These are phyloP conservation scores for Fusarium veterinarium DNA, from an alignment of 2,329 filamentous ascomycete species.

Conservation along the genomic window DNA sequence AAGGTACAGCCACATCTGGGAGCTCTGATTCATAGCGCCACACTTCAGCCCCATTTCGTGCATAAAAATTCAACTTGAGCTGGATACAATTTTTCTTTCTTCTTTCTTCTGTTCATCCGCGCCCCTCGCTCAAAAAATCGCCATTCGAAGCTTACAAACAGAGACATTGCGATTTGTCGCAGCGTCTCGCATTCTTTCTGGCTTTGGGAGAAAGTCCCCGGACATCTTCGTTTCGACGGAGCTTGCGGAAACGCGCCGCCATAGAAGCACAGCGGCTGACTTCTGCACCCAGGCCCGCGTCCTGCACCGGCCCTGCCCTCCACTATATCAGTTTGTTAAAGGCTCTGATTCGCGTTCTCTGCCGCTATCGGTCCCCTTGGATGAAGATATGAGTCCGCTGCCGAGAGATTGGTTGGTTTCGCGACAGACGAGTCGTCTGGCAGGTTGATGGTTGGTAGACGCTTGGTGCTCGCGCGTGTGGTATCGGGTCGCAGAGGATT, in stretches of 20 bases:
- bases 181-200: conserved; percentile 47
- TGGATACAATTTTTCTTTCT: conserved; percentile 21
- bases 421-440: conserved; percentile 15
- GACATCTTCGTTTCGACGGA: conserved; percentile 69
- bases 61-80: conserved; percentile 43
- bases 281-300: conserved; percentile 70
- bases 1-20: conserved; percentile 26
- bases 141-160: conserved; percentile 99
- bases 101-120: conserved; percentile 59
- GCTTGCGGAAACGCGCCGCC: conserved; percentile 98
- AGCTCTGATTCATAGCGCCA: conserved; percentile 30
- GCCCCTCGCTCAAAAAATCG: conserved; percentile 98
- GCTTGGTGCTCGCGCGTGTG: conserved; percentile 58
- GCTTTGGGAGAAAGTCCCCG: conserved; percentile 99
- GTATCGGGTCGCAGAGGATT: conserved; percentile 64
- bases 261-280: conserved; percentile 98
- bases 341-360: conserved; percentile 43
- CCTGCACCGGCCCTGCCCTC: conserved; percentile 54
- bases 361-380: conserved; percentile 65
- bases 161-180: conserved; percentile 59
- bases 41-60: conserved; percentile 34
- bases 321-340: conserved; percentile 56
- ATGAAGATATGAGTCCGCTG: conserved; percentile 90
- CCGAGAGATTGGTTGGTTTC: conserved; percentile 42
- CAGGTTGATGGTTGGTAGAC: conserved; percentile 57